Evolutionary conservation across 306 rosid genomes (phyloP).

Genomic region (Morella rubra): DNA sequence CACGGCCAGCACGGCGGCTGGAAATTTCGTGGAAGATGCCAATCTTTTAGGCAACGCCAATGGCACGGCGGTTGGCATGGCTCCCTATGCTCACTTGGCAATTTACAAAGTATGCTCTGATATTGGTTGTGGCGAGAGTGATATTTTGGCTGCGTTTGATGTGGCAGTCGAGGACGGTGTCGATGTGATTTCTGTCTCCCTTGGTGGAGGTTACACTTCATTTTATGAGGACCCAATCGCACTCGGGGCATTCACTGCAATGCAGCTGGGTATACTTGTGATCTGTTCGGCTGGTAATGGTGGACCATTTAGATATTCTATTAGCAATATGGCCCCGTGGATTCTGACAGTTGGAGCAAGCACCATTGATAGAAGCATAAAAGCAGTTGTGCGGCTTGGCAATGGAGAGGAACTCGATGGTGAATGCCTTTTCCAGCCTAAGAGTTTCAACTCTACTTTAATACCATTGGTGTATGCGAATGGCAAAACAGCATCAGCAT

Average conservation of each 20-base stretch:
- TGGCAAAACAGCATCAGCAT: constrained; percentile 8
- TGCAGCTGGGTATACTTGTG: constrained; percentile 60
- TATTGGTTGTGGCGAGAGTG: constrained; percentile 32
- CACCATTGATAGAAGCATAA: constrained; percentile 56
- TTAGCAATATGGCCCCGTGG: constrained; percentile 78
- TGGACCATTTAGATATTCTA: constrained; percentile 45
- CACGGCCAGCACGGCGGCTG: constrained; percentile 67
- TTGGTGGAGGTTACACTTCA: constrained; percentile 49
- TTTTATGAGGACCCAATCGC: constrained; percentile 55
- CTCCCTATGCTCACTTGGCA: constrained; percentile 65
- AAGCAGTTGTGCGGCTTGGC: constrained; percentile 46
- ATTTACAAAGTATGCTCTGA: constrained; percentile 45
- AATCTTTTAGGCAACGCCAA: constrained; percentile 48
- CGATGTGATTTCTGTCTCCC: constrained; percentile 71
- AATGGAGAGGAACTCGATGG: constrained; percentile 48
- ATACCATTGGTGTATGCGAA: constrained; percentile 48
- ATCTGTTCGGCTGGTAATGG: constrained; percentile 67
- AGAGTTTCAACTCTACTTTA: constrained; percentile 19
- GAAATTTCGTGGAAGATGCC: constrained; percentile 46
- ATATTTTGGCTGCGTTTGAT: constrained; percentile 50
- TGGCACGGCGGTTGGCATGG: constrained; percentile 74
- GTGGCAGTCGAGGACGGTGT: constrained; percentile 60
- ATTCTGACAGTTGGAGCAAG: constrained; percentile 56
- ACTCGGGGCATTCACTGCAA: constrained; percentile 64
- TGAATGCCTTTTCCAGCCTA: constrained; percentile 37